Evolutionary conservation across 768 basidiomycete genomes (phyloP).

Genomic region (Xanthoconium purpureum): DNA sequence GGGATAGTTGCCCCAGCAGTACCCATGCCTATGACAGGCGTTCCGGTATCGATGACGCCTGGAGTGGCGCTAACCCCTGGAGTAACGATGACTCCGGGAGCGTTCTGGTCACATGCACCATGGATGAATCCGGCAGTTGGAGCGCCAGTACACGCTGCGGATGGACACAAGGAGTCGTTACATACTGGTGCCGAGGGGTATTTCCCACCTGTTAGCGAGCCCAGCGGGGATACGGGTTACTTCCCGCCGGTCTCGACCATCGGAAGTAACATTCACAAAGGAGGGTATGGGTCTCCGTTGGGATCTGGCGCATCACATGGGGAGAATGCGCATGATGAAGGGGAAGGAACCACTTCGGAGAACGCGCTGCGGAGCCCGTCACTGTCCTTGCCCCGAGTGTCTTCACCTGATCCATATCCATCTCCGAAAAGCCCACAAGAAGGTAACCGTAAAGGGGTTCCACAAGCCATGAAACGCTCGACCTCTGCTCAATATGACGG

Average conservation of each 20-base stretch:
- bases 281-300: constrained; percentile 6
- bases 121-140: constrained; percentile 61
- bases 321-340: not conserved
- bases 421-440: constrained; percentile 14
- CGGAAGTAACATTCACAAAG: constrained; percentile 38
- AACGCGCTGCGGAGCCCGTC: constrained; percentile 5
- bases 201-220: constrained; percentile 39
- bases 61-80: constrained; percentile 50
- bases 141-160: constrained; percentile 45
- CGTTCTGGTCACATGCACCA: constrained; percentile 63
- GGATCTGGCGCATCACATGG: not conserved
- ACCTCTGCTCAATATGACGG: constrained; percentile 29
- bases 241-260: constrained; percentile 41
- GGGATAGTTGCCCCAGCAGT: constrained; percentile 19
- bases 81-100: constrained; percentile 68
- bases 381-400: constrained; percentile 1
- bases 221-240: constrained; percentile 33
- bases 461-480: constrained; percentile 28
- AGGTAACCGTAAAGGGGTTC: constrained; percentile 9
- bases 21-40: constrained; percentile 22
- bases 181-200: constrained; percentile 33
- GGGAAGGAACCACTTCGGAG: constrained; percentile 7
- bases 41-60: constrained; percentile 27
- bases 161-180: constrained; percentile 13
- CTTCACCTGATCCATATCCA: constrained; percentile 8